A percentile compares a stretch with the other conserved stretches of the same genome.
These are phyloP conservation scores for Phycomyces blakesleeanus DNA, from an alignment of 192 early-diverging fungal species.

Conservation along the genomic window DNA sequence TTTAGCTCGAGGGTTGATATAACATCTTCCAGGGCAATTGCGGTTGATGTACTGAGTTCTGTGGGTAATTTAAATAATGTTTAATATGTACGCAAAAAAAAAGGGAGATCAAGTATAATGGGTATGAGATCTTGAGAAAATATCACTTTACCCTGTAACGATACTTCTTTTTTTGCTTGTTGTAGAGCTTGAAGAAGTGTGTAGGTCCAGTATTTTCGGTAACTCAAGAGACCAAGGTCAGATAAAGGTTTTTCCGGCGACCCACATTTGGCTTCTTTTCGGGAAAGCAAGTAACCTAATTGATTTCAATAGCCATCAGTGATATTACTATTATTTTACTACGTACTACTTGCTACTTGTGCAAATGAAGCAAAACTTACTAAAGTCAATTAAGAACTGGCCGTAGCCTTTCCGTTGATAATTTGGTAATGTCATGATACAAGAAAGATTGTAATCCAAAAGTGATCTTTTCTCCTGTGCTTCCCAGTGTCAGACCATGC, in stretches of 20 bases:
- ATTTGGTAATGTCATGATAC: constrained; percentile 84
- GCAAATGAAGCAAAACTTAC: too few relatives aligned
- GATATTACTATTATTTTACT: background rate
- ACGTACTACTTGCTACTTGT: too few relatives aligned
- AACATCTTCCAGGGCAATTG: background rate
- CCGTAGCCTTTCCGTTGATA: constrained; percentile 90
- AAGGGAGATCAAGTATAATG: too few relatives aligned
- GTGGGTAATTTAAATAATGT: too few relatives aligned
- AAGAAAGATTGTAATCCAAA: constrained; percentile 85
- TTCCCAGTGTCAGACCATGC: background rate
- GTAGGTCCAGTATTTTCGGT: constrained; percentile 77
- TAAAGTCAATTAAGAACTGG: constrained; percentile 87
- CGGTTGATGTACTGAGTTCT: background rate
- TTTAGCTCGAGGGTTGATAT: background rate
- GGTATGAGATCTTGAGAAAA: too few relatives aligned
- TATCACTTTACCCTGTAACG: background rate
- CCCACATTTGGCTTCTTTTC: constrained; percentile 71
- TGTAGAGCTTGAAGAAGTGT: background rate
- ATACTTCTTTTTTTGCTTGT: background rate
- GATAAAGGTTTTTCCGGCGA: constrained; percentile 91
- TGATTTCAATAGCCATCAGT: background rate
- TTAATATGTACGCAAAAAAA: too few relatives aligned
- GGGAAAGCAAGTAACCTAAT: constrained; percentile 73
- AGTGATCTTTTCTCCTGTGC: constrained; percentile 76
- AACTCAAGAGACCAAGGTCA: constrained; percentile 81